These are phyloP conservation scores for Saccharomycopsis fodiens DNA, from an alignment of 805 yeast genomes.

Conservation along the genomic window DNA sequence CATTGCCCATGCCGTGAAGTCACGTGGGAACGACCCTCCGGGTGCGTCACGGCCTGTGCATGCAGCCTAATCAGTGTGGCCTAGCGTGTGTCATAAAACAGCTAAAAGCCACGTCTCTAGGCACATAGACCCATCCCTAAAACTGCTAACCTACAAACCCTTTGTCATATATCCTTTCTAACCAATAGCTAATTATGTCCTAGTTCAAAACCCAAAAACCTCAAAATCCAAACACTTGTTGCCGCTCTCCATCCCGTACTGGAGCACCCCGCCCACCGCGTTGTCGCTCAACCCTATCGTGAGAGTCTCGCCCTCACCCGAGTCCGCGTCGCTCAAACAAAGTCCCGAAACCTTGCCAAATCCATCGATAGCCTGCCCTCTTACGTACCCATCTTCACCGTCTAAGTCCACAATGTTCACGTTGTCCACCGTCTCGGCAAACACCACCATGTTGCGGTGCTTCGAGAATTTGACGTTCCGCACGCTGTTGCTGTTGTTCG, in stretches of 20 bases:
- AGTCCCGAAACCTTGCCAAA: conserved; percentile 56
- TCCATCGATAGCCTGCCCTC: conserved; percentile 42
- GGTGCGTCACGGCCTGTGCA: too few relatives aligned
- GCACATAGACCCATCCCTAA: too few relatives aligned
- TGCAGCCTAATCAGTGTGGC: too few relatives aligned
- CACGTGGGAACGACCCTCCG: too few relatives aligned
- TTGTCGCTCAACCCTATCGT: conserved; percentile 49
- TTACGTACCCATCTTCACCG: conserved; percentile 3
- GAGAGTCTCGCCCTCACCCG: conserved; percentile 39
- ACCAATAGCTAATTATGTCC: too few relatives aligned
- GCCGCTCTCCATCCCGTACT: conserved; percentile 34
- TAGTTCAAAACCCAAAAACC: conserved; percentile 25
- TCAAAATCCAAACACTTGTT: conserved; percentile 35
- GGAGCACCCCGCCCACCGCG: conserved; percentile 50
- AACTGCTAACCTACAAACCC: too few relatives aligned
- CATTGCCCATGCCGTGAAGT: too few relatives aligned
- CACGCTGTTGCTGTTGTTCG: conserved; percentile 23
- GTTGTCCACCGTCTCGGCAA: conserved; percentile 56
- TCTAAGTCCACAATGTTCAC: conserved; percentile 40
- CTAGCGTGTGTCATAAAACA: too few relatives aligned
- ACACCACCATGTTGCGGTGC: conserved; percentile 38
- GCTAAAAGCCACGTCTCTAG: too few relatives aligned
- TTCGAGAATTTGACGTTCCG: conserved; percentile 45
- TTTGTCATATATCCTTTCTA: too few relatives aligned
- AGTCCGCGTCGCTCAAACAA: conserved; percentile 36